Evolutionary conservation across 176 grass and related monocot genomes (phyloP).

Genomic region (Paspalum vaginatum): DNA sequence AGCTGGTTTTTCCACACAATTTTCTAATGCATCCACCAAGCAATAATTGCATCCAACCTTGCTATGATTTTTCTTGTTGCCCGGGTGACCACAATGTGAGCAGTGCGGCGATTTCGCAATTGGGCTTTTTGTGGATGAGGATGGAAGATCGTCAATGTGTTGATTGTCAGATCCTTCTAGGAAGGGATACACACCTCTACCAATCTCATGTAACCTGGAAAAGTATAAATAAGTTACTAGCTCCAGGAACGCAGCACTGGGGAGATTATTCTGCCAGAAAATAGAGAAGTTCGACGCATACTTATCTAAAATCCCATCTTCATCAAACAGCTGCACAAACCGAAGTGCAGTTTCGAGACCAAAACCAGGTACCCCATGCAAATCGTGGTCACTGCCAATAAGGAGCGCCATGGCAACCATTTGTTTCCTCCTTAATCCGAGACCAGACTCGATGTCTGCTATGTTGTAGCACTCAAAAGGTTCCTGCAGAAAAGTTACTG

Average conservation of each 20-base stretch:
- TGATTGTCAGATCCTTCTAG: constrained; percentile 42
- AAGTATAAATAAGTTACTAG: constrained; percentile 19
- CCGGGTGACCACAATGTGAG: constrained; percentile 87
- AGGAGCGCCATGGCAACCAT: constrained; percentile 91
- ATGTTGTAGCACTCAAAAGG: constrained; percentile 96
- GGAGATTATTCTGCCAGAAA: background rate
- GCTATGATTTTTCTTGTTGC: constrained; percentile 77
- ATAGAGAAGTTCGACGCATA: constrained; percentile 41
- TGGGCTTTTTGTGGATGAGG: constrained; percentile 44
- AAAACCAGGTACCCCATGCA: constrained; percentile 79
- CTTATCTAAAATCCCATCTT: constrained; percentile 76
- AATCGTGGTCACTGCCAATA: constrained; percentile 83
- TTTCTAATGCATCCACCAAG: constrained; percentile 50
- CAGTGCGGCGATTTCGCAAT: constrained; percentile 61
- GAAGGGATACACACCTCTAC: constrained; percentile 59
- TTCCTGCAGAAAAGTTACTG: constrained; percentile 58
- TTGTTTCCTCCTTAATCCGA: constrained; percentile 92
- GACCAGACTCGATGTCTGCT: constrained; percentile 80
- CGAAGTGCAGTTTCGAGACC: constrained; percentile 81
- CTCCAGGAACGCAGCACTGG: constrained; percentile 17
- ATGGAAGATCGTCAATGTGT: constrained; percentile 53
- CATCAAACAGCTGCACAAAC: constrained; percentile 68
- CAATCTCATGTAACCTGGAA: constrained; percentile 74
- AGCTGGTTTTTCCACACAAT: constrained; percentile 74
- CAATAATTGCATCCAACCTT: constrained; percentile 83